These are phyloP conservation scores for Orbilia javanica DNA, from an alignment of 2,329 filamentous ascomycete genomes.

Conservation along the genomic window DNA sequence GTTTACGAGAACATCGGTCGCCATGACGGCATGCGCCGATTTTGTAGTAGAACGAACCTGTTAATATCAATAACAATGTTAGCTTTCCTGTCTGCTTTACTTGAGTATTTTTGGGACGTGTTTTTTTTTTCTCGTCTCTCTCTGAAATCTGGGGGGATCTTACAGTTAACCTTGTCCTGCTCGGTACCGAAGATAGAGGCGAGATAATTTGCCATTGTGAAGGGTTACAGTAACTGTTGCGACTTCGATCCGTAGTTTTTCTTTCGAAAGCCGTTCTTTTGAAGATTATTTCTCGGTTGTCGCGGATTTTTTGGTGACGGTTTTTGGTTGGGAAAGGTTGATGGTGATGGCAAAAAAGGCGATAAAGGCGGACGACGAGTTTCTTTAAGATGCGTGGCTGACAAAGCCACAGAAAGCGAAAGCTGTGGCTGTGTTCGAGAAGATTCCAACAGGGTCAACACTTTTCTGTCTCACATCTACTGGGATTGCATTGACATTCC, in stretches of 20 bases:
- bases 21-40: slow-evolving; percentile 98
- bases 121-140: neutral
- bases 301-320: slow-evolving; percentile 60
- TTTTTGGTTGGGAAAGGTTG: slow-evolving; percentile 33
- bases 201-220: slow-evolving; percentile 88
- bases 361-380: slow-evolving; percentile 32
- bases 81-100: slow-evolving; percentile 64
- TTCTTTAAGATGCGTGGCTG: slow-evolving; percentile 45
- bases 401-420: slow-evolving; percentile 32
- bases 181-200: slow-evolving; percentile 99
- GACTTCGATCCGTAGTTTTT: neutral
- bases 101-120: slow-evolving; percentile 68
- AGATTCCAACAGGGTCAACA: slow-evolving; percentile 51
- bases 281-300: slow-evolving; percentile 32
- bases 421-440: slow-evolving; percentile 50
- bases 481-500: too few relatives aligned
- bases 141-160: slow-evolving; percentile 33
- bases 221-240: neutral
- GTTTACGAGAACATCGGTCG: slow-evolving; percentile 96
- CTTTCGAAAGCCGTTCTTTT: neutral
- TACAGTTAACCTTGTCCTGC: slow-evolving; percentile 80
- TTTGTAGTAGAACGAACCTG: slow-evolving; percentile 98
- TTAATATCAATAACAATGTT: neutral
- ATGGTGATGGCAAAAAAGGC: slow-evolving; percentile 18
- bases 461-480: neutral